Evolutionary conservation across 306 rosid species (phyloP), one percentile per base, ranked within the genome.

Genomic region (Cyamopsis tetragonoloba): DNA sequence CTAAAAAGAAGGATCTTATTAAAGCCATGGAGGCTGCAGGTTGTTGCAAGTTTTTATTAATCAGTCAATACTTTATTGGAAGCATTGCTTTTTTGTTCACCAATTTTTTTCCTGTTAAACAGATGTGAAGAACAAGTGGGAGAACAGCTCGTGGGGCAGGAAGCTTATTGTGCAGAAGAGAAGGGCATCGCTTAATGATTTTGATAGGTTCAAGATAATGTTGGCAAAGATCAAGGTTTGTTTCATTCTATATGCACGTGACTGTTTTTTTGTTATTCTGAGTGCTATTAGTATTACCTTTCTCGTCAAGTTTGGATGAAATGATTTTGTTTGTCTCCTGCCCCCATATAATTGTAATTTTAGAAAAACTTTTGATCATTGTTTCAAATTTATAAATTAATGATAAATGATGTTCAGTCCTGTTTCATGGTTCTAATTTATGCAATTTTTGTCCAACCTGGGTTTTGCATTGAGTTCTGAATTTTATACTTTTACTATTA

Each of bases 91-190:
- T 30, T 39, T 30, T 28, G 37, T 0, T 43, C 2, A 53, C 54
- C 4, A 10, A 34, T 54, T 37, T 11, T 19, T 23, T 37, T 55
- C 1, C 56, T 17, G 46, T 10, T 4, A 1, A 41, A 13, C 73
- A 90, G 95, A 86, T 81, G 93, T 91, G 4, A 84, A 86, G 79
- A 85, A 85, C 84, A 91, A 83, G 85, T 91, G 97, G 97, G 96
- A 88, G 76, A 81, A 65, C 6, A 86, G 96, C 77, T 88, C 97
- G 0, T 91, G 97, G 96, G 96, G 96, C n/a, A 80, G 96, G 46
- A 89, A 89, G 64, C 62, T 89, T 26, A 85, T 89, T 76, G 96
- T 90, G 35, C 87, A 80, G 81, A 82, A 90, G 91, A 82, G 81
- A 55, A 85, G 96, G 54, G 89, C 91, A 6, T 4, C 84, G 3